These are phyloP conservation scores for Pichia sp. DNA, from an alignment of 1,139 yeast genomes.

Conservation along the genomic window DNA sequence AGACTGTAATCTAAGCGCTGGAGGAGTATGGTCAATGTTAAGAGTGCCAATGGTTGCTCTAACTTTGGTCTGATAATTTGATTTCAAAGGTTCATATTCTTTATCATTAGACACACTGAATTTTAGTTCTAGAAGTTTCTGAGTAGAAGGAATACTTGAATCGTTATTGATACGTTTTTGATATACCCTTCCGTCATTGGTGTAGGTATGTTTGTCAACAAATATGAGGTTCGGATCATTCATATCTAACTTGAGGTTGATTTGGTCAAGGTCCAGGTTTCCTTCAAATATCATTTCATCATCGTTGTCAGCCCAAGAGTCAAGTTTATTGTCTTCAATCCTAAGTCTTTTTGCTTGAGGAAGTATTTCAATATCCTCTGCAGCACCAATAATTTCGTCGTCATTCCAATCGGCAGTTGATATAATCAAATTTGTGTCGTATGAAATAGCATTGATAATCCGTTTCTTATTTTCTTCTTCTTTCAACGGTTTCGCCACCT, in stretches of 20 bases:
- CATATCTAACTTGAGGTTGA: constrained; percentile 63
- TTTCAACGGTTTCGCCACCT: constrained; percentile 13
- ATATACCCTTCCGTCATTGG: constrained; percentile 6
- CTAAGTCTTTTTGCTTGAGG: constrained; percentile 28
- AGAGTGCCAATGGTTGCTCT: constrained; percentile 91
- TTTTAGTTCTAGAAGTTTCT: constrained; percentile 45
- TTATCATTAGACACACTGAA: constrained; percentile 87
- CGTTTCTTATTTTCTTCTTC: constrained; percentile 18
- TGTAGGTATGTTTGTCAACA: constrained; percentile 38
- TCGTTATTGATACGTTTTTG: constrained; percentile 17
- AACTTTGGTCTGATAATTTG: constrained; percentile 85
- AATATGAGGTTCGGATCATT: constrained; percentile 80
- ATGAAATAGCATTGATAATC: constrained; percentile 40
- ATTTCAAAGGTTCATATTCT: constrained; percentile 76
- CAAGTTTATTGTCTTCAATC: constrained; percentile 28
- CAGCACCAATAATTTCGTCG: constrained; percentile 52
- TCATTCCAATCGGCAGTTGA: constrained; percentile 88
- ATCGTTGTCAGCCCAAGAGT: constrained; percentile 45
- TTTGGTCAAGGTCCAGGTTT: constrained; percentile 39
- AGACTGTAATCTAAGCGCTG: constrained; percentile 80
- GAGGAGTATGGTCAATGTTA: constrained; percentile 85
- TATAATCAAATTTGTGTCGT: constrained; percentile 57
- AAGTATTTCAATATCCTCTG: constrained; percentile 13
- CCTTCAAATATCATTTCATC: constrained; percentile 84
- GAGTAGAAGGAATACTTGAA: constrained; percentile 47